Evolutionary conservation across 139 green algal species (phyloP), one percentile per base, ranked within the genome.

Genomic region (Coelastrella sp.): DNA sequence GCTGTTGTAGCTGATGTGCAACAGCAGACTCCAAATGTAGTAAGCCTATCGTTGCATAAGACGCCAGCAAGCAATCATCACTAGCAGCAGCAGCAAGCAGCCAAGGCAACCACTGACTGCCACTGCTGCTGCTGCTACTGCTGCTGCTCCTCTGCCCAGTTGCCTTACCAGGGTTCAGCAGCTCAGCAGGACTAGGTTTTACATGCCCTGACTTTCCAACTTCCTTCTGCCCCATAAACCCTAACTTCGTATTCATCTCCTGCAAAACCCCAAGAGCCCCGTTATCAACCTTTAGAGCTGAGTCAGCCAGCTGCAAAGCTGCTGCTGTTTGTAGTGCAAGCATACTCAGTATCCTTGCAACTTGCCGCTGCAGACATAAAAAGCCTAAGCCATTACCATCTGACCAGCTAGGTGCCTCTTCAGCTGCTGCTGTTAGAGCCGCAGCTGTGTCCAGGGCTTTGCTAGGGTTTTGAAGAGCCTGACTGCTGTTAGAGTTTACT

Each of bases 41-140:
- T 84, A 96, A 84, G 4, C 94, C 92, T 0, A 85, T 81, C 2
- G 86, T 84, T 5, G 94, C 93, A 86, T 93, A 89, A 38, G 84
- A 92, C 45, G 91, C 91, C 37, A 97, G 83, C 50, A 92, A 88
- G 64, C 92, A 93, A 86, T 96, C 94, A 4, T 83, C 69, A 11
- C 85, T 74, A 11, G 69, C 35, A 0, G 89, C 88, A 38, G 91
- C 75, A 17, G 60, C 64, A 19, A 88, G 84, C 45, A 96, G 87
- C 90, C 90, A 96, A 27, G 60, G 43, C 19, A 90, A 25, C 92
- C 90, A 96, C 23, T 35, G 32, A 17, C 9, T n/a, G 38, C 9
- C n/a, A 27, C 51, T 25, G 7, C 34, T 69, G 75, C 75, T 67
- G 73, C 73, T 67, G 72, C 48, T 80, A 13, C 38, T 27, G 21